phyloP scores from a whole-genome alignment of 2,329 filamentous ascomycete genomes.

The Zymoseptoria pseudotritici region DNA sequence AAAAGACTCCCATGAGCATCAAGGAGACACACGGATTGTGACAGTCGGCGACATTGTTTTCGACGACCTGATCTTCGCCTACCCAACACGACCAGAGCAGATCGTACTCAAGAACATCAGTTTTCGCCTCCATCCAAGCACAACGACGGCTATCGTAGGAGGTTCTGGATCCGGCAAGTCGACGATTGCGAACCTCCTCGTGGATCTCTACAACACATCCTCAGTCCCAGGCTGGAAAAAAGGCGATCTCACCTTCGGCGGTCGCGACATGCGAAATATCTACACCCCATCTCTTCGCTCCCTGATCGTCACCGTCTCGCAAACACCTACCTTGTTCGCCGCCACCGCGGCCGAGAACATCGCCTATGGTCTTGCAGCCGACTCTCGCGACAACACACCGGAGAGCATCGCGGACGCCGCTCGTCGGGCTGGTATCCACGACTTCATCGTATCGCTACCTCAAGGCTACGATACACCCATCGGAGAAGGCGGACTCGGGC shows the following conservation, averaged over 20 bases:
- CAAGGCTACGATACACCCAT: conserved; percentile 64
- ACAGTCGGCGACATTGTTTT: conserved; percentile 51
- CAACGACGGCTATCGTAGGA: conserved; percentile 72
- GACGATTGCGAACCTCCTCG: conserved; percentile 67
- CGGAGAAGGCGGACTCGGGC: conserved; percentile 64
- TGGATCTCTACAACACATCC: conserved; percentile 68
- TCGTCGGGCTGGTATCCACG: conserved; percentile 59
- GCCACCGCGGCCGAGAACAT: conserved; percentile 74
- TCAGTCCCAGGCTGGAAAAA: conserved; percentile 13
- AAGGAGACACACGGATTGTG: conserved; percentile 40
- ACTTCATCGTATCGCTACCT: conserved; percentile 67
- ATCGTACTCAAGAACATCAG: conserved; percentile 56
- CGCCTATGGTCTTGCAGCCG: conserved; percentile 60
- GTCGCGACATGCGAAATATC: conserved; percentile 49
- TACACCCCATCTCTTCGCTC: conserved; percentile 55
- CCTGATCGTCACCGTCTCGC: conserved; percentile 61
- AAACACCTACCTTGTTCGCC: conserved; percentile 70
- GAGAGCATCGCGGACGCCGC: conserved; percentile 44
- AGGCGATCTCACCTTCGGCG: conserved; percentile 51
- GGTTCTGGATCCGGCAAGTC: conserved; percentile 86
- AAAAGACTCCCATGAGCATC: conserved; percentile 50
- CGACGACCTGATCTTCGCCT: conserved; percentile 60
- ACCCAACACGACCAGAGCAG: conserved; percentile 51
- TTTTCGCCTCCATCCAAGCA: conserved; percentile 56
- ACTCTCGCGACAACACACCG: conserved; percentile 44